Evolutionary conservation across 495 filamentous ascomycete species (phyloP).

Genomic region (Penicillium coffeae): DNA sequence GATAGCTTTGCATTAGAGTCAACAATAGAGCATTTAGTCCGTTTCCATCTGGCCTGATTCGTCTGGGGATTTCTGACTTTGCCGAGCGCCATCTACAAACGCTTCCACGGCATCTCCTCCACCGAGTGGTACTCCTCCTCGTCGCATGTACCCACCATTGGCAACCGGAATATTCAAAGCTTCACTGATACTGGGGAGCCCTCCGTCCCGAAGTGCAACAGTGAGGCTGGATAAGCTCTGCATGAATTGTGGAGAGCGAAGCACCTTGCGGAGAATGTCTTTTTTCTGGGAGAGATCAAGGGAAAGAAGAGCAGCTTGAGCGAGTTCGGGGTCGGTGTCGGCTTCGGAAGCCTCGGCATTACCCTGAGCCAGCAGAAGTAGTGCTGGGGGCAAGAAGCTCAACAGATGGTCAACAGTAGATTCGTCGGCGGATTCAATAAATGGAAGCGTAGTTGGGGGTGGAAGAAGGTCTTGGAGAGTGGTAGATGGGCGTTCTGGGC

Average conservation of each 20-base stretch:
- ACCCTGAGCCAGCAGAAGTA: conserved; percentile 71
- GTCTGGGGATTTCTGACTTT: conserved; percentile 54
- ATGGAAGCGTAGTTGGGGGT: conserved; percentile 68
- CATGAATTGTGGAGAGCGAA: conserved; percentile 86
- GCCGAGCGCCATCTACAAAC: conserved; percentile 84
- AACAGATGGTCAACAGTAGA: conserved; percentile 69
- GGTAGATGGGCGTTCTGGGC: conserved; percentile 64
- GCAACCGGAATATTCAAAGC: conserved; percentile 73
- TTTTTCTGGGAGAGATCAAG: conserved; percentile 76
- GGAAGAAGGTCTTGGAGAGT: conserved; percentile 84
- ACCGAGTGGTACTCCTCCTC: conserved; percentile 73
- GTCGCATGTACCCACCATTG: conserved; percentile 73
- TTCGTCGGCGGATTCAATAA: conserved; percentile 62
- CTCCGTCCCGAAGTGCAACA: conserved; percentile 86
- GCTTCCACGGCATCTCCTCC: conserved; percentile 86
- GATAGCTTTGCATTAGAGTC: neutral
- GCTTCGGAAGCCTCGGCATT: conserved; percentile 51
- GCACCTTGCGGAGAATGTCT: conserved; percentile 71
- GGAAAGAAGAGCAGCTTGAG: conserved; percentile 67
- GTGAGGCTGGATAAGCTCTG: conserved; percentile 84
- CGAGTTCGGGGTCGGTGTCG: conserved; percentile 62
- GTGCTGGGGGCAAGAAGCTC: conserved; percentile 66
- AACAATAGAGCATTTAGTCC: conserved; percentile 28
- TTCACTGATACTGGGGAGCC: conserved; percentile 81
- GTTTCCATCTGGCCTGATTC: conserved; percentile 45